phyloP scores from a whole-genome alignment of 352 stramenopile species.

The Phytopythium aichiense region DNA sequence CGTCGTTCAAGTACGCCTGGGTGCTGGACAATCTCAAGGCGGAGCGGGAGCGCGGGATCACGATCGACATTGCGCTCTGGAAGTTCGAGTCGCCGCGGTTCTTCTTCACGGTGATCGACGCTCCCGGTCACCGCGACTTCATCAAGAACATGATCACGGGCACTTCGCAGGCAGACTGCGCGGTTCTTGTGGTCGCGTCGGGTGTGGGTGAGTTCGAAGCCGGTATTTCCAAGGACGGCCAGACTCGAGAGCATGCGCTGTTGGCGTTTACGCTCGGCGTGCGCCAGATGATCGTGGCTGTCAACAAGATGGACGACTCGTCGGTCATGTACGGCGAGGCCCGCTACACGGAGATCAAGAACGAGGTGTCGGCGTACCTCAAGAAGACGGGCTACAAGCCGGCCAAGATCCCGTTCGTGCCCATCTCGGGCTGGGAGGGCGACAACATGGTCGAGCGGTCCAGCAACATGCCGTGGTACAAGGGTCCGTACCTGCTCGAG shows the following conservation, averaged over 20 bases:
- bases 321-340: constrained; percentile 91
- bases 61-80: constrained; percentile 96
- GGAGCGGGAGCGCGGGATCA: constrained; percentile 97
- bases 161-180: constrained; percentile 97
- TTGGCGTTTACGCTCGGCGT: constrained; percentile 96
- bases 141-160: constrained; percentile 99
- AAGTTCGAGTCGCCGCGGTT: constrained; percentile 98
- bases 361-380: constrained; percentile 89
- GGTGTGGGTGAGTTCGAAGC: constrained; percentile 21
- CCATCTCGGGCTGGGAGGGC: constrained; percentile 95
- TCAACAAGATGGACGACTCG: constrained; percentile 99
- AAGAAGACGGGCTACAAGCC: constrained; percentile 97
- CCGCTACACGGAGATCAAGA: constrained; percentile 95
- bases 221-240: constrained; percentile 10
- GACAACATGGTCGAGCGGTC: constrained; percentile 98
- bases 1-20: constrained; percentile 99
- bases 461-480: constrained; percentile 96
- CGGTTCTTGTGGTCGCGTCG: constrained; percentile 94
- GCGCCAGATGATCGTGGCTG: constrained; percentile 97
- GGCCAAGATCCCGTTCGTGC: constrained; percentile 94
- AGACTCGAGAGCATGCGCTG: constrained; percentile 95
- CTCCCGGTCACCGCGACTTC: constrained; percentile 97
- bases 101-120: constrained; percentile 98
- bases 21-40: constrained; percentile 98
- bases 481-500: constrained; percentile 89